Conservation (phyloP, 495 filamentous ascomycete genomes). For the Neurospora pannonica region DNA sequence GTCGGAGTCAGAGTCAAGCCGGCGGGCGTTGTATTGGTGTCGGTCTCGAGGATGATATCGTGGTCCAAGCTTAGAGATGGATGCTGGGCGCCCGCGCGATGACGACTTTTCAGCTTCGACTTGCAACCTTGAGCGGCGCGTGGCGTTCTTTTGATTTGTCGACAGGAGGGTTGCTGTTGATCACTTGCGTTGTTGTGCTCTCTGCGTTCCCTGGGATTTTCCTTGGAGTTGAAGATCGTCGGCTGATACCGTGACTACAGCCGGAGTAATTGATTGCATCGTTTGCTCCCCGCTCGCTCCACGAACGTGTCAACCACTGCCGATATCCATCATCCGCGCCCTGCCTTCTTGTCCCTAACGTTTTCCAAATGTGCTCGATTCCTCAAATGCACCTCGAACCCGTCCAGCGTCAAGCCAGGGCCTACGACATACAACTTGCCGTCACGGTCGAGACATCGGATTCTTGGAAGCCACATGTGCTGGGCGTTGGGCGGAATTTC, state of each 20-base stretch:
- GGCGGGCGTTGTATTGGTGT: too few relatives aligned
- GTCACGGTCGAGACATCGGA: slow-evolving; percentile 83
- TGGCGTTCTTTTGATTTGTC: not conserved
- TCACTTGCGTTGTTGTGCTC: not conserved
- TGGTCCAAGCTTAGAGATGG: too few relatives aligned
- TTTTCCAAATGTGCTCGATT: slow-evolving; percentile 68
- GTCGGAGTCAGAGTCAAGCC: too few relatives aligned
- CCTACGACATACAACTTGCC: slow-evolving; percentile 88
- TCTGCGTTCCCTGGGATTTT: not conserved
- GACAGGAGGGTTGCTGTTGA: not conserved
- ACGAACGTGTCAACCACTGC: not conserved
- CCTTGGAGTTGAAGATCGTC: not conserved
- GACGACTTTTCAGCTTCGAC: not conserved
- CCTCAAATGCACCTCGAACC: slow-evolving; percentile 83
- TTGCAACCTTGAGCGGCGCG: not conserved
- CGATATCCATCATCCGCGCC: not conserved
- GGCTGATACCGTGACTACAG: not conserved
- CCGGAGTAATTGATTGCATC: not conserved
- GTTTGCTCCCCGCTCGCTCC: not conserved
- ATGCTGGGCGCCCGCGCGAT: too few relatives aligned
- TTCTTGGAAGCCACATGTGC: slow-evolving; percentile 72
- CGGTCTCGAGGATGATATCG: too few relatives aligned
- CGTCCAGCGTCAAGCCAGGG: slow-evolving; percentile 71
- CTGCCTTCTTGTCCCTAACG: slow-evolving; percentile 33
- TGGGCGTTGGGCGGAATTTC: slow-evolving; percentile 47